Conservation (phyloP, 257 asterid genomes). For the Salvia rosmarinus region DNA sequence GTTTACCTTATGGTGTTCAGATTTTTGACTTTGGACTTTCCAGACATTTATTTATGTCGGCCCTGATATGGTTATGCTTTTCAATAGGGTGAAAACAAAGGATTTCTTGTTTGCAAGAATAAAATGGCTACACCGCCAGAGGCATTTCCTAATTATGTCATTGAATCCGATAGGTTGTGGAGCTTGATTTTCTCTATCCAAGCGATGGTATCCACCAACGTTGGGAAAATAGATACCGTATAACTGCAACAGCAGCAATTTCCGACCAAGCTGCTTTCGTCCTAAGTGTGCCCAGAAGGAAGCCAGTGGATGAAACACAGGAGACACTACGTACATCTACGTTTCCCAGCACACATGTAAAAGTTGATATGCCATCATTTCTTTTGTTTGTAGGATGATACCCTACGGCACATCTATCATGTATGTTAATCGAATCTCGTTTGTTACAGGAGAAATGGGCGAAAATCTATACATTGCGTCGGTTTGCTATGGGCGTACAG, state of each 20-base stretch:
- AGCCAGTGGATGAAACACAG: slow-evolving; percentile 73
- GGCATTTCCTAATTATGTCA: neutral
- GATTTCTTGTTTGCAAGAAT: slow-evolving; percentile 83
- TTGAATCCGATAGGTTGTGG: slow-evolving; percentile 60
- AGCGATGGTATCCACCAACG: slow-evolving; percentile 88
- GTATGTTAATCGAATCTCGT: neutral
- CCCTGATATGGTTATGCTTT: slow-evolving; percentile 24
- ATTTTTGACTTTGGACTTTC: slow-evolving; percentile 6
- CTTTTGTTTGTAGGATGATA: neutral
- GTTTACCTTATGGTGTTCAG: slow-evolving; percentile 4
- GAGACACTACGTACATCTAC: slow-evolving; percentile 88
- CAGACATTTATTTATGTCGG: neutral
- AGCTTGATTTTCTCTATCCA: slow-evolving; percentile 83
- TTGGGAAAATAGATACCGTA: slow-evolving; percentile 80
- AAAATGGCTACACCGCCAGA: slow-evolving; percentile 86
- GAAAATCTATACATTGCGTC: slow-evolving; percentile 64
- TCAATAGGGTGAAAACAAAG: slow-evolving; percentile 81
- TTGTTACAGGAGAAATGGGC: slow-evolving; percentile 64
- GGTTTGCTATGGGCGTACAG: slow-evolving; percentile 72
- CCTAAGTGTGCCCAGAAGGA: slow-evolving; percentile 68
- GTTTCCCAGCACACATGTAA: slow-evolving; percentile 75
- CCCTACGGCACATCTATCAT: neutral
- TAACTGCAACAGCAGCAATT: slow-evolving; percentile 82
- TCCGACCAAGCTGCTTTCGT: slow-evolving; percentile 73
- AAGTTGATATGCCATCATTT: slow-evolving; percentile 43